phyloP scores from a whole-genome alignment of 1,284 basidiomycete genomes.

The Sanghuangporus baumii region DNA sequence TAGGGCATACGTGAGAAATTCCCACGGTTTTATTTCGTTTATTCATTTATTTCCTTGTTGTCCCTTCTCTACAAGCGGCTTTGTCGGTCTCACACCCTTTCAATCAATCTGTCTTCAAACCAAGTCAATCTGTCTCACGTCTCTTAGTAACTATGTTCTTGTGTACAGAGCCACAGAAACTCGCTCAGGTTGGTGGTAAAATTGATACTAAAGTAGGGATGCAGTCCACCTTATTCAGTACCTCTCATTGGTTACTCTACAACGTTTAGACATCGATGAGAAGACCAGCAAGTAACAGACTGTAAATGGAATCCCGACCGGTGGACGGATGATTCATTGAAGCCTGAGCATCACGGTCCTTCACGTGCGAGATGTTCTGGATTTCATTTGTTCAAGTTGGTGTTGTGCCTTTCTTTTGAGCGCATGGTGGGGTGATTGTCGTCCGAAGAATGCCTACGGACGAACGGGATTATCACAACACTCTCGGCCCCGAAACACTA shows the following conservation, averaged over 20 bases:
- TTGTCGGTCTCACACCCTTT: not conserved
- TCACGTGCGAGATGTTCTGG: not conserved
- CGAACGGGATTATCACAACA: too few species aligned
- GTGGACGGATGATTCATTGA: not conserved
- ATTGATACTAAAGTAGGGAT: not conserved
- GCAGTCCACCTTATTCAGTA: not conserved
- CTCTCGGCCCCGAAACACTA: too few species aligned
- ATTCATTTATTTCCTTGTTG: not conserved
- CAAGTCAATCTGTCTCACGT: not conserved
- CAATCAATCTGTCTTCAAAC: not conserved
- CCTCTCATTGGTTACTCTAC: not conserved
- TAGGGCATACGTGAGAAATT: constrained; percentile 5
- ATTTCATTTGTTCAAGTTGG: not conserved
- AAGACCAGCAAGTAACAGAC: not conserved
- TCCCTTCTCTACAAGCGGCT: not conserved
- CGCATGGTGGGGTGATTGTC: too few species aligned
- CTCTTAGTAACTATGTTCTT: not conserved
- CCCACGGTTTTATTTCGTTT: not conserved
- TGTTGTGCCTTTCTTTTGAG: not conserved
- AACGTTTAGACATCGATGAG: not conserved
- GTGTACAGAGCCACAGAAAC: not conserved
- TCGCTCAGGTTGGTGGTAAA: not conserved
- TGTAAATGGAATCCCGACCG: not conserved
- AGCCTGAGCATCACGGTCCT: not conserved
- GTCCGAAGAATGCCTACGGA: too few species aligned